Percentiles rank a stretch among this genome's conserved stretches.
phyloP scores from a whole-genome alignment of 208 protist genomes.

The Lotmaria passim region DNA sequence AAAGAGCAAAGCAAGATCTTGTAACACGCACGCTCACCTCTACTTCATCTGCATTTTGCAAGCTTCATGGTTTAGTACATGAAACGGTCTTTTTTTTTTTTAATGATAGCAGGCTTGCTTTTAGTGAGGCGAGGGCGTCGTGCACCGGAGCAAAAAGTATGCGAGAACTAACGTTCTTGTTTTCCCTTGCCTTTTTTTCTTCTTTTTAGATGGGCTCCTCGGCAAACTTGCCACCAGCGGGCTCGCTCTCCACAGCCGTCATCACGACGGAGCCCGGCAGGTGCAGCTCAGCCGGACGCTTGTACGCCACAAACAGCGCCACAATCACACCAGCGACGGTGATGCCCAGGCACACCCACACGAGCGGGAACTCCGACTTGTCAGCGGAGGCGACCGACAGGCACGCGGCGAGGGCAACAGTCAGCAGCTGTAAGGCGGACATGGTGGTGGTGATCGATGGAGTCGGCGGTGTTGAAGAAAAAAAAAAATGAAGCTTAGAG shows the following conservation, averaged over 20 bases:
- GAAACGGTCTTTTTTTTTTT: no score
- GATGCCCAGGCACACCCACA: conserved; percentile 72
- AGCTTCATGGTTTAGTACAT: no score
- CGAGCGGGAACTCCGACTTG: conserved; percentile 61
- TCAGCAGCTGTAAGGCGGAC: conserved; percentile 5
- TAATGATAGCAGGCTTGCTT: no score
- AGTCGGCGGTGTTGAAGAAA: neutral
- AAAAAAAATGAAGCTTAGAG: no score
- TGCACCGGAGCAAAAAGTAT: conserved; percentile 17
- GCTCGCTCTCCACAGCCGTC: conserved; percentile 36
- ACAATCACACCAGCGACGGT: conserved; percentile 52
- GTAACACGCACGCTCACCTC: no score
- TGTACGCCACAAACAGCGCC: conserved; percentile 55
- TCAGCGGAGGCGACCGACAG: conserved; percentile 31
- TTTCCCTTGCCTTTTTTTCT: no score
- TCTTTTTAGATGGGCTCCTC: conserved; percentile 5
- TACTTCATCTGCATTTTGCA: no score
- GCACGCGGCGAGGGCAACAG: conserved; percentile 33
- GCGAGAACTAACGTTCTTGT: neutral
- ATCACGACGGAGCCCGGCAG: conserved; percentile 45
- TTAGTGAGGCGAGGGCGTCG: no score
- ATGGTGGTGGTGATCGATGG: neutral
- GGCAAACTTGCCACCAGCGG: conserved; percentile 13
- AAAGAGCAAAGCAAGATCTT: no score
- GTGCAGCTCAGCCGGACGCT: conserved; percentile 58